A percentile compares a stretch with the other conserved stretches of the same genome.
phyloP scores from a whole-genome alignment of 2,329 filamentous ascomycete genomes.

The Stagonosporopsis rhizophila region DNA sequence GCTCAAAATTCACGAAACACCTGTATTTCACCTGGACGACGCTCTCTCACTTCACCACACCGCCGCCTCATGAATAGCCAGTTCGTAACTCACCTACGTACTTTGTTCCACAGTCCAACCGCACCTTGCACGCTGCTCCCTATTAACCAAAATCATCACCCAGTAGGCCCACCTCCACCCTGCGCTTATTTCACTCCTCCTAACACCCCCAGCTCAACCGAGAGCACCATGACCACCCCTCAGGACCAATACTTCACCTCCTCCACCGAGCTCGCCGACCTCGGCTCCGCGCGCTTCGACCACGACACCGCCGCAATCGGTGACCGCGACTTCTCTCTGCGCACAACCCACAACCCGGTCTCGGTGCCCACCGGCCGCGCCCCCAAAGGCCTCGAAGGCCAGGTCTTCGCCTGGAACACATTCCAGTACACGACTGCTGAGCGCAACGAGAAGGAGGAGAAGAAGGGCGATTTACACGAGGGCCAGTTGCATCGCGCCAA shows the following conservation, averaged over 20 bases:
- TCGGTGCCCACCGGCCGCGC: slow-evolving; percentile 31
- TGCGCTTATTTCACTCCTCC: not conserved
- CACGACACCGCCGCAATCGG: slow-evolving; percentile 38
- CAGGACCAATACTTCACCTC: slow-evolving; percentile 13
- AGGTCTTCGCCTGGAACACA: slow-evolving; percentile 41
- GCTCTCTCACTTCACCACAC: not conserved
- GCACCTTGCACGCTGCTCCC: not conserved
- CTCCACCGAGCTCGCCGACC: slow-evolving; percentile 35
- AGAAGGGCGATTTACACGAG: slow-evolving; percentile 46
- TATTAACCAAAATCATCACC: not conserved
- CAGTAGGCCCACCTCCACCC: not conserved
- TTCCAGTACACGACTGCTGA: slow-evolving; percentile 39
- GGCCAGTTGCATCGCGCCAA: slow-evolving; percentile 46
- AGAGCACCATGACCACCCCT: not conserved
- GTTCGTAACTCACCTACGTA: not conserved
- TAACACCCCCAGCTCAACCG: not conserved
- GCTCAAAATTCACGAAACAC: too few species aligned
- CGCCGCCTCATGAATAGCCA: not conserved
- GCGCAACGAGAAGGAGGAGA: slow-evolving; percentile 34
- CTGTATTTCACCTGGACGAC: not conserved
- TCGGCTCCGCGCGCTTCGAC: slow-evolving; percentile 40
- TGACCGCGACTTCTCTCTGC: slow-evolving; percentile 39
- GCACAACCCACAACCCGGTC: slow-evolving; percentile 24
- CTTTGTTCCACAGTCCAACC: not conserved
- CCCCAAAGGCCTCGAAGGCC: slow-evolving; percentile 34